A percentile compares a stretch with the other conserved stretches of the same genome.
These are phyloP conservation scores for Cyclocybe cylindracea DNA, from an alignment of 768 basidiomycete species.

Conservation along the genomic window DNA sequence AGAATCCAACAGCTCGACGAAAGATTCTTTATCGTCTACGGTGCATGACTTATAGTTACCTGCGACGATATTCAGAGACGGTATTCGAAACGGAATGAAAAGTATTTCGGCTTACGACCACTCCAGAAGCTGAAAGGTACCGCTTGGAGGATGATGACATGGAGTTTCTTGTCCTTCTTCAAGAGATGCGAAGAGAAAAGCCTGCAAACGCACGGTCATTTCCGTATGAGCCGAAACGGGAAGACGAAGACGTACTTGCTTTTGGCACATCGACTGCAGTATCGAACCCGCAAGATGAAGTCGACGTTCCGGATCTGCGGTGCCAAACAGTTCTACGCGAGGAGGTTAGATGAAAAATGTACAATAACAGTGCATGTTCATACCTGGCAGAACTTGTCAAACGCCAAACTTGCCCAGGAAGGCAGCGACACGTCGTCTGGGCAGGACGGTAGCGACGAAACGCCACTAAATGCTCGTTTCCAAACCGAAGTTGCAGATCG, in stretches of 20 bases:
- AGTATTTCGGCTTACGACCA: not conserved
- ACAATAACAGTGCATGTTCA: not conserved
- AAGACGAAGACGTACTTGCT: conserved; percentile 10
- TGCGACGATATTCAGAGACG: not conserved
- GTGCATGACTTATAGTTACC: conserved; percentile 15
- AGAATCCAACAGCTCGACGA: conserved; percentile 16
- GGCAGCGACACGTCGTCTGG: conserved; percentile 24
- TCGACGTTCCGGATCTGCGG: conserved; percentile 21
- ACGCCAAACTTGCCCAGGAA: conserved; percentile 20
- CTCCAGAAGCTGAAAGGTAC: conserved; percentile 12
- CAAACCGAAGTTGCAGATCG: conserved; percentile 24
- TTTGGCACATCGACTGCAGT: conserved; percentile 25
- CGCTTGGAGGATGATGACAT: conserved; percentile 3
- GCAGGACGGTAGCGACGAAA: conserved; percentile 18
- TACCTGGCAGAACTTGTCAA: conserved; percentile 23
- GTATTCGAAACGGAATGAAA: not conserved
- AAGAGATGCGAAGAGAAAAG: conserved; percentile 3
- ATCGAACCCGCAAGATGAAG: conserved; percentile 25
- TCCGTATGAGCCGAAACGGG: not conserved
- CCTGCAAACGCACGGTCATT: not conserved
- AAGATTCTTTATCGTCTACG: conserved; percentile 13
- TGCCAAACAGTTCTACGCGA: conserved; percentile 20
- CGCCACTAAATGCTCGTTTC: conserved; percentile 16
- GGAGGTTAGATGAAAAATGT: not conserved
- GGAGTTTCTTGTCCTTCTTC: conserved; percentile 3